Evolutionary conservation across 805 yeast genomes (phyloP).

Genomic region (Saccharomycopsis selenospora): DNA sequence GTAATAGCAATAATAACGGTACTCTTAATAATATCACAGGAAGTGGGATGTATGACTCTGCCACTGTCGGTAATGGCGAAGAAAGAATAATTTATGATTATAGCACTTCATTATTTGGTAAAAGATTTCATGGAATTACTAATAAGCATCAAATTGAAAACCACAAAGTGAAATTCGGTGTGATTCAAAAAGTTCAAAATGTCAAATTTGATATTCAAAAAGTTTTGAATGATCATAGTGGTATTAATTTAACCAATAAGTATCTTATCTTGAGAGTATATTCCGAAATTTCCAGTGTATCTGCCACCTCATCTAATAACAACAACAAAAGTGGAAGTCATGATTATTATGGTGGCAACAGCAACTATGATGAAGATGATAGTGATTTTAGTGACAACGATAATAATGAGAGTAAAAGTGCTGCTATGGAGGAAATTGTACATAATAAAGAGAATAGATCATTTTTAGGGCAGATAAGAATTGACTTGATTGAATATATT

Average conservation of each 20-base stretch:
- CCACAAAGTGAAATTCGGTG: constrained; percentile 46
- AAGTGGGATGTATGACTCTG: no score
- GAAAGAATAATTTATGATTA: background rate
- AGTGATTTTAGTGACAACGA: background rate
- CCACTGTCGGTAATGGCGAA: no score
- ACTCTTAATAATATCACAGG: no score
- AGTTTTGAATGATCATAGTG: constrained; percentile 36
- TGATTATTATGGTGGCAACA: no score
- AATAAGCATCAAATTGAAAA: constrained; percentile 37
- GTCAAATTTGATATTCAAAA: constrained; percentile 23
- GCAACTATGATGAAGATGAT: background rate
- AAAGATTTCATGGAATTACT: constrained; percentile 33
- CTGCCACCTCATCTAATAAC: constrained; percentile 11
- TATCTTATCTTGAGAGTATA: constrained; percentile 37
- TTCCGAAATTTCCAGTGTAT: constrained; percentile 30
- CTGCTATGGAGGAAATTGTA: constrained; percentile 18
- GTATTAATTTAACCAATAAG: constrained; percentile 32
- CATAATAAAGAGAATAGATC: constrained; percentile 31
- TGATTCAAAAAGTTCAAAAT: constrained; percentile 25
- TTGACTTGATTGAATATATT: constrained; percentile 70
- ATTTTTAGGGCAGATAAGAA: constrained; percentile 55
- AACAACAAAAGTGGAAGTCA: background rate
- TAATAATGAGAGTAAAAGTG: constrained; percentile 14
- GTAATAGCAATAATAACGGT: constrained; percentile 7
- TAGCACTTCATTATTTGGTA: constrained; percentile 12